These are phyloP conservation scores for Phytophthora multivora DNA, from an alignment of 352 stramenopile species.

Conservation along the genomic window DNA sequence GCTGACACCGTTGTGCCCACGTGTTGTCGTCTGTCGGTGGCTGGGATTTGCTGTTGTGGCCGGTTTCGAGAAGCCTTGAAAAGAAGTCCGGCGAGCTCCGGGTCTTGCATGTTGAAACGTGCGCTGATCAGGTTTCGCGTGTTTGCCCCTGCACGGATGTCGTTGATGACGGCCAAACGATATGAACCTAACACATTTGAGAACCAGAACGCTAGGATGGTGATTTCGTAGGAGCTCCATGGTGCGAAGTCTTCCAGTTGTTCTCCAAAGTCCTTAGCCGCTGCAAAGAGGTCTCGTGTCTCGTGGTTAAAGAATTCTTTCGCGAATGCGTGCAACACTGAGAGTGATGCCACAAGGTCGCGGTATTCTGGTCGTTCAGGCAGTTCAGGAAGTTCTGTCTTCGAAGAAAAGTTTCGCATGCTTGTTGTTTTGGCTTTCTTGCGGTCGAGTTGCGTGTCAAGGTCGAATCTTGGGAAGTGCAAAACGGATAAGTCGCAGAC, in stretches of 20 bases:
- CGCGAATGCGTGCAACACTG: not conserved
- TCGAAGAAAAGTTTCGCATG: not conserved
- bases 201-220: slow-evolving; percentile 6
- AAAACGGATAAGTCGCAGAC: slow-evolving; percentile 1
- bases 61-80: not conserved
- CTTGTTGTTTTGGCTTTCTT: not conserved
- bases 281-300: not conserved
- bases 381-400: not conserved
- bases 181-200: not conserved
- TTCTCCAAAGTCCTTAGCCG: slow-evolving; percentile 1
- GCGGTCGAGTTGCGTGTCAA: not conserved
- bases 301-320: not conserved
- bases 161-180: not conserved
- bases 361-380: not conserved
- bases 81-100: not conserved
- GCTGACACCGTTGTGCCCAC: not conserved
- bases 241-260: not conserved
- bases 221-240: not conserved
- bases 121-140: not conserved
- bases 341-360: not conserved
- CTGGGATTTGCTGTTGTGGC: not conserved
- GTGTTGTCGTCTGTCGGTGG: not conserved
- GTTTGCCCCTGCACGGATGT: not conserved
- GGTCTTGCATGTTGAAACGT: slow-evolving; percentile 5
- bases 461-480: not conserved